A percentile compares a stretch with the other conserved stretches of the same genome.
Conservation (phyloP, 1,139 yeast species). For the Diutina scorzettiae region DNA sequence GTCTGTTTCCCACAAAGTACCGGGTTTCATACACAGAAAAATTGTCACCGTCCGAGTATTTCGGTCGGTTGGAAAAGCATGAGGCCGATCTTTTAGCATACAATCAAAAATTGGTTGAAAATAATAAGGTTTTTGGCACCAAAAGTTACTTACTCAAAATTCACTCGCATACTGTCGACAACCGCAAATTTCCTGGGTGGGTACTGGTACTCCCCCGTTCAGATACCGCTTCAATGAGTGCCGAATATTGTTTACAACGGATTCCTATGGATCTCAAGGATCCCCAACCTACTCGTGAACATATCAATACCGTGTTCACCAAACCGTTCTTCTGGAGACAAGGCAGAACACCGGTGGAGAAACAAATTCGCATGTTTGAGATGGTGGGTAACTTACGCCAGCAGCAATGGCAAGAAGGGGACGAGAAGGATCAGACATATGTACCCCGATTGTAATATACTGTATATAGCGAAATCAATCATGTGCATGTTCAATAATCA, state of each 20-base stretch:
- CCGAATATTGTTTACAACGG: background rate
- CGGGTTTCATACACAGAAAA: background rate
- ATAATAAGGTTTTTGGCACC: background rate
- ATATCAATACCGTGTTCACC: background rate
- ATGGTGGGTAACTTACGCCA: background rate
- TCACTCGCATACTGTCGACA: background rate
- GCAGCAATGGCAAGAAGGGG: background rate
- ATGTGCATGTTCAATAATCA: too few relatives aligned
- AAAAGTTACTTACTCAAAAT: background rate
- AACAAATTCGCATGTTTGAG: background rate
- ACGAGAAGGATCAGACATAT: background rate
- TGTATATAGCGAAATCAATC: too few relatives aligned
- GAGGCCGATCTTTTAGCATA: background rate
- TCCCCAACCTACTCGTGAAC: background rate
- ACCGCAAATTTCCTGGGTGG: conserved; percentile 1
- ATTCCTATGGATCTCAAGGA: background rate
- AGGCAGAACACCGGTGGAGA: background rate
- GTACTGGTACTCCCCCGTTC: background rate
- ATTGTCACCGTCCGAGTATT: background rate
- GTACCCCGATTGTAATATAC: background rate
- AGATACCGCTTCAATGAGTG: background rate
- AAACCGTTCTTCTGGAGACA: conserved; percentile 1
- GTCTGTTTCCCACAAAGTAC: background rate
- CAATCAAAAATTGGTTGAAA: background rate
- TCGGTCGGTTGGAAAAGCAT: background rate